Evolutionary conservation across 345 rosid species (phyloP).

Genomic region (Populus pruinosa): DNA sequence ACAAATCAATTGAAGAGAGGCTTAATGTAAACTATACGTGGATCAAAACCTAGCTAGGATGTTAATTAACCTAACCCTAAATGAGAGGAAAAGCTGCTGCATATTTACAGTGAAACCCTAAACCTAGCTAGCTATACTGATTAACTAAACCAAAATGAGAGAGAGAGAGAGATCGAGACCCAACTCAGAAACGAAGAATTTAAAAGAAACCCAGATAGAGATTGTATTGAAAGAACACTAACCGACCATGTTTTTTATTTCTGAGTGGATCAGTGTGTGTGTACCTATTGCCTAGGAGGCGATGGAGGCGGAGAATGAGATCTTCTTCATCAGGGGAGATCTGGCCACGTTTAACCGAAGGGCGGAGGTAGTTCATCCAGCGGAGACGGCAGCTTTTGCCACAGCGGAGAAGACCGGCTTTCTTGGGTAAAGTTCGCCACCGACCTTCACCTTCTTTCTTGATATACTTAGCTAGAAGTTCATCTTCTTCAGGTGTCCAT

Average conservation of each 20-base stretch:
- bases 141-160: neutral
- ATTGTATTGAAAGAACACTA: neutral
- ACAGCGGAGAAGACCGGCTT: slow-evolving; percentile 78
- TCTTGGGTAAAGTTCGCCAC: slow-evolving; percentile 80
- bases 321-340: slow-evolving; percentile 86
- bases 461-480: slow-evolving; percentile 52
- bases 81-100: neutral
- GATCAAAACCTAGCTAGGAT: neutral
- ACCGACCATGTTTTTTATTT: neutral
- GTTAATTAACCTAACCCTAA: neutral
- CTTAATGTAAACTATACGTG: neutral
- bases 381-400: slow-evolving; percentile 93
- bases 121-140: neutral
- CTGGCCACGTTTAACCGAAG: slow-evolving; percentile 67
- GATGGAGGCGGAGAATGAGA: slow-evolving; percentile 91
- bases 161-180: neutral
- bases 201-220: neutral
- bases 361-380: slow-evolving; percentile 94
- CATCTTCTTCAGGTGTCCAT: slow-evolving; percentile 86
- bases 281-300: slow-evolving; percentile 35
- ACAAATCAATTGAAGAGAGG: neutral
- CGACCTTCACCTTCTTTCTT: slow-evolving; percentile 74
- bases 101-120: slow-evolving; percentile 9
- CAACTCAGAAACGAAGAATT: neutral
- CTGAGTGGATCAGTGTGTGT: neutral